Evolutionary conservation across 306 rosid genomes (phyloP).

Genomic region (Arachis hypogaea): DNA sequence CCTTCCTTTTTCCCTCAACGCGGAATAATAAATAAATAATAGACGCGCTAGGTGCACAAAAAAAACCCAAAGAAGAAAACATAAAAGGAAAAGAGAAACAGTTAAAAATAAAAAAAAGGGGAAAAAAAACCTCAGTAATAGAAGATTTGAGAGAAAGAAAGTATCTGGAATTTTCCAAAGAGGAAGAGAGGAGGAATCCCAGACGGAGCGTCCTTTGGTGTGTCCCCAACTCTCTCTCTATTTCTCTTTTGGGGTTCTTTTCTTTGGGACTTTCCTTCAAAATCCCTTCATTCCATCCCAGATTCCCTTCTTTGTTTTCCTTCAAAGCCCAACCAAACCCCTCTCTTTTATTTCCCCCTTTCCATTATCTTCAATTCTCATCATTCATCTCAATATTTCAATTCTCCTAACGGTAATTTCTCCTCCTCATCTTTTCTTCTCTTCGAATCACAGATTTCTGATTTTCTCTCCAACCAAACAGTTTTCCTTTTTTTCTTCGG

Average conservation of each 20-base stretch:
- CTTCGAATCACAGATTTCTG: neutral
- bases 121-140: no score
- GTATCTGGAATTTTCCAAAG: slow-evolving; percentile 47
- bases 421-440: neutral
- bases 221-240: neutral
- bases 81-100: neutral
- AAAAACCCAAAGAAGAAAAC: neutral
- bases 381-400: neutral
- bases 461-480: neutral
- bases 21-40: slow-evolving; percentile 6
- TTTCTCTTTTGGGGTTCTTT: slow-evolving; percentile 39
- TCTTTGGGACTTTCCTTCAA: slow-evolving; percentile 34
- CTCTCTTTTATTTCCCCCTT: neutral
- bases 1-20: slow-evolving; percentile 31
- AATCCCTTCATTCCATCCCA: neutral
- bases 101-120: neutral
- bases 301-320: slow-evolving; percentile 30
- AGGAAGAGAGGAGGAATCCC: slow-evolving; percentile 46
- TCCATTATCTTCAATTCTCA: slow-evolving; percentile 12
- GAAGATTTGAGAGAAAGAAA: slow-evolving; percentile 13
- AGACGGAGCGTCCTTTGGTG: slow-evolving; percentile 19
- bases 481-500: neutral
- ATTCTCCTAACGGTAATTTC: slow-evolving; percentile 15
- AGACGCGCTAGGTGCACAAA: slow-evolving; percentile 19
- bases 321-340: slow-evolving; percentile 3